Percentiles rank a stretch among this genome's conserved stretches.
phyloP scores from a whole-genome alignment of 2,329 filamentous ascomycete species.

The Penicillium sp. region DNA sequence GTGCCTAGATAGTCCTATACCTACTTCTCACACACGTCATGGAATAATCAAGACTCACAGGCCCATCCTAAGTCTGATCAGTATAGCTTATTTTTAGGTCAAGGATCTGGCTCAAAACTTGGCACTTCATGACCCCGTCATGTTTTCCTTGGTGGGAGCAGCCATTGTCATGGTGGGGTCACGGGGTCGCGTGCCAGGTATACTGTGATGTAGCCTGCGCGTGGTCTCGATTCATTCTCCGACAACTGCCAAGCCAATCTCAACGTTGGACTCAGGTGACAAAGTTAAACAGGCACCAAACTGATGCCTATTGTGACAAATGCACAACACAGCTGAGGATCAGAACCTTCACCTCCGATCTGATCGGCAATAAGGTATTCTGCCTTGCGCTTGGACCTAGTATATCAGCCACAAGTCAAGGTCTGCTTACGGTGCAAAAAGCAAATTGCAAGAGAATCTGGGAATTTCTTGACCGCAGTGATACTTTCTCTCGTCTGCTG shows the following conservation, averaged over 20 bases:
- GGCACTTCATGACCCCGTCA: too few relatives aligned
- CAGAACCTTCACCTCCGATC: constrained; percentile 6
- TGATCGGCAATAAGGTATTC: constrained; percentile 8
- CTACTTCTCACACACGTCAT: too few relatives aligned
- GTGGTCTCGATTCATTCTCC: not conserved
- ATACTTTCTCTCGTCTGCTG: not conserved
- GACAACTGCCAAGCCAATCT: not conserved
- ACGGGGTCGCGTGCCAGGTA: not conserved
- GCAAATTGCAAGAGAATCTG: not conserved
- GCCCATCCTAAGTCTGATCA: too few relatives aligned
- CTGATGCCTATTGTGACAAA: not conserved
- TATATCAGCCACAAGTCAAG: constrained; percentile 6
- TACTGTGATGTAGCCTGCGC: not conserved
- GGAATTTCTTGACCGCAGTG: not conserved
- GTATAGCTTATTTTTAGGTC: too few relatives aligned
- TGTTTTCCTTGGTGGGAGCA: too few relatives aligned
- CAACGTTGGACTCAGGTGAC: not conserved
- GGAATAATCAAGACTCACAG: too few relatives aligned
- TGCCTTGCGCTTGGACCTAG: constrained; percentile 23
- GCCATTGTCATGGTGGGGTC: too few relatives aligned
- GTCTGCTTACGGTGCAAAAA: not conserved
- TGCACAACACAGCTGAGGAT: constrained; percentile 8
- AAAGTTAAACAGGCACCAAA: not conserved
- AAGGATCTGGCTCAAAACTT: too few relatives aligned
- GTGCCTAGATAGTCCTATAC: too few relatives aligned